A percentile compares a stretch with the other conserved stretches of the same genome.
Conservation (phyloP, 176 grass and related monocot species). For the Oryza glaberrima region DNA sequence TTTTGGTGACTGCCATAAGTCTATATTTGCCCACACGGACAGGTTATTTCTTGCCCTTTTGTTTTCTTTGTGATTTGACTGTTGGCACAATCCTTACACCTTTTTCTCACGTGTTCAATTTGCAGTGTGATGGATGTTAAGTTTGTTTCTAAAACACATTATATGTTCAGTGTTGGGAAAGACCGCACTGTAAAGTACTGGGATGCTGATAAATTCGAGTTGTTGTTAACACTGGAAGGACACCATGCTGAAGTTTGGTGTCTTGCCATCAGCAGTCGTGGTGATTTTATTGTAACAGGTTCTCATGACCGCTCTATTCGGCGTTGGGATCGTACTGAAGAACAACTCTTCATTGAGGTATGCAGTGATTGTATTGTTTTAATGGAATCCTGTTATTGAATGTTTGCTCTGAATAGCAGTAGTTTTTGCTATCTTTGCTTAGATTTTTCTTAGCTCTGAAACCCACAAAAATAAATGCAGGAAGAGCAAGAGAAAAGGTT, state of each 20-base stretch:
- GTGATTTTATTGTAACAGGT: slow-evolving; percentile 91
- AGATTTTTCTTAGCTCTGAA: background rate
- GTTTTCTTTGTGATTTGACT: slow-evolving; percentile 5
- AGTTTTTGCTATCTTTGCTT: background rate
- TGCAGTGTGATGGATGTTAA: slow-evolving; percentile 96
- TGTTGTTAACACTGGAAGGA: slow-evolving; percentile 91
- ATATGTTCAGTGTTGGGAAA: slow-evolving; percentile 98
- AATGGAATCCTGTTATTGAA: slow-evolving; percentile 31
- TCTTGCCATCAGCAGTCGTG: slow-evolving; percentile 73
- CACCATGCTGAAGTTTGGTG: slow-evolving; percentile 99
- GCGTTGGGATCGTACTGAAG: slow-evolving; percentile 96
- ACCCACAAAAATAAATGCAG: slow-evolving; percentile 28
- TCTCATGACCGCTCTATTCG: slow-evolving; percentile 96
- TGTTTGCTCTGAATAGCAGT: background rate
- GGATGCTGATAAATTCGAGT: slow-evolving; percentile 98
- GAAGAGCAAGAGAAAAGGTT: slow-evolving; percentile 92
- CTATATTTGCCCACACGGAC: slow-evolving; percentile 90
- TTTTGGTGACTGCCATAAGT: slow-evolving; percentile 92
- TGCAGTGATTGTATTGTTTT: background rate
- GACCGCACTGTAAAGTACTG: slow-evolving; percentile 89
- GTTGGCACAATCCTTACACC: slow-evolving; percentile 3
- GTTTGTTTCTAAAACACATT: slow-evolving; percentile 91
- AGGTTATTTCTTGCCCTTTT: slow-evolving; percentile 49
- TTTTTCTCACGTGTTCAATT: slow-evolving; percentile 15
- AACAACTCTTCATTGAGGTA: slow-evolving; percentile 94